A percentile compares a stretch with the other conserved stretches of the same genome.
phyloP scores from a whole-genome alignment of 352 stramenopile genomes.

The Phytopythium cucurbitacearum region DNA sequence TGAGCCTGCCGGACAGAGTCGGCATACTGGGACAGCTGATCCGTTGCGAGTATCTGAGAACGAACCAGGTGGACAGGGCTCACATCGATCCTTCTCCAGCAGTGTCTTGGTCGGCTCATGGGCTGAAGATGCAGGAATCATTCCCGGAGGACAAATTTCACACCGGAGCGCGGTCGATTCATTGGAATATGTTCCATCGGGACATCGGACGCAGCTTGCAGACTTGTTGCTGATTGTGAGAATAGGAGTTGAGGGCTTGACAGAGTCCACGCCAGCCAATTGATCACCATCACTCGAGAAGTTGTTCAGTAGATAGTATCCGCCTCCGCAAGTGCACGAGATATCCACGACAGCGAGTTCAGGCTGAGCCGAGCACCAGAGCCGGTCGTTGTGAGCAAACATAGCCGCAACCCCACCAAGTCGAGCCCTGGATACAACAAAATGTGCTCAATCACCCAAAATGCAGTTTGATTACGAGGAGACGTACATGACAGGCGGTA shows the following conservation, averaged over 20 bases:
- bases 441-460: background rate
- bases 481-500: constrained; percentile 27
- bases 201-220: constrained; percentile 22
- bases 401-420: background rate
- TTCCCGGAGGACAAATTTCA: constrained; percentile 25
- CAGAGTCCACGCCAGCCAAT: too few relatives aligned
- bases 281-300: too few relatives aligned
- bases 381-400: constrained; percentile 1
- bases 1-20: constrained; percentile 3
- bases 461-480: too few relatives aligned
- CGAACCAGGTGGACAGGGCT: constrained; percentile 9
- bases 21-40: background rate
- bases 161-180: constrained; percentile 38
- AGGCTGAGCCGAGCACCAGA: constrained; percentile 1
- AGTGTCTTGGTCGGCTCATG: constrained; percentile 5
- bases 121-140: constrained; percentile 2
- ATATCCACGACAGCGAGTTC: constrained; percentile 8
- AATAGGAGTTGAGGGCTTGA: too few relatives aligned
- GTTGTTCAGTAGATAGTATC: constrained; percentile 1
- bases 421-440: constrained; percentile 15
- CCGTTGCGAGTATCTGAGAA: constrained; percentile 5
- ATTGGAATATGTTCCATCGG: constrained; percentile 38
- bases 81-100: constrained; percentile 6
- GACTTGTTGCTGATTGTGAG: too few relatives aligned
- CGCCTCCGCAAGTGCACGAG: constrained; percentile 29